Conservation (phyloP, 164 flowering plant genomes). For the Tetracentron sinense region DNA sequence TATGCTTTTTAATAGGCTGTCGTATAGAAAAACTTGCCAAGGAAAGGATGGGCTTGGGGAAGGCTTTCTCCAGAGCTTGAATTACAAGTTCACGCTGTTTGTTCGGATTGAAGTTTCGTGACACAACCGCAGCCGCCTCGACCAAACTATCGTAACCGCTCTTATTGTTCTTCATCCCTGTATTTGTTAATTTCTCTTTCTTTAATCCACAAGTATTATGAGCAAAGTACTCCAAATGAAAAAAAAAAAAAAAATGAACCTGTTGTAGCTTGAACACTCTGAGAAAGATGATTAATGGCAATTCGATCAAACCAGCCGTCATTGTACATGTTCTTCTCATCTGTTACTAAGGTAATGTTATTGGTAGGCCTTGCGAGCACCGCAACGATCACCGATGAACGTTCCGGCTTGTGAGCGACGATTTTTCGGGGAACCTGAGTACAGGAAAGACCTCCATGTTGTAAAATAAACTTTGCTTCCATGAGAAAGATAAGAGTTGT, state of each 20-base stretch:
- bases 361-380: conserved; percentile 35
- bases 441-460: conserved; percentile 8
- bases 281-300: conserved; percentile 66
- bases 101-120: conserved; percentile 29
- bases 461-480: conserved; percentile 26
- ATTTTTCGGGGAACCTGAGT: conserved; percentile 2
- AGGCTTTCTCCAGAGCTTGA: conserved; percentile 48
- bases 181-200: background rate
- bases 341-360: conserved; percentile 1
- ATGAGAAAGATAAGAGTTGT: conserved; percentile 4
- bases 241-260: conserved; percentile 34
- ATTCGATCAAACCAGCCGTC: conserved; percentile 66
- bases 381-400: conserved; percentile 16
- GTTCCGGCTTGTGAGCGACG: conserved; percentile 6
- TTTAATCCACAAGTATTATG: too few species aligned
- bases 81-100: conserved; percentile 54
- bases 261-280: conserved; percentile 52
- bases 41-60: conserved; percentile 52
- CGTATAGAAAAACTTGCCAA: conserved; percentile 43
- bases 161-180: conserved; percentile 53
- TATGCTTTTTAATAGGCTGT: too few species aligned
- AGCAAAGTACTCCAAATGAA: background rate
- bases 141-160: conserved; percentile 73
- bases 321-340: conserved; percentile 20
- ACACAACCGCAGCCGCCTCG: conserved; percentile 48